phyloP scores from a whole-genome alignment of 2,329 filamentous ascomycete genomes.

The Teratosphaeria viscida region DNA sequence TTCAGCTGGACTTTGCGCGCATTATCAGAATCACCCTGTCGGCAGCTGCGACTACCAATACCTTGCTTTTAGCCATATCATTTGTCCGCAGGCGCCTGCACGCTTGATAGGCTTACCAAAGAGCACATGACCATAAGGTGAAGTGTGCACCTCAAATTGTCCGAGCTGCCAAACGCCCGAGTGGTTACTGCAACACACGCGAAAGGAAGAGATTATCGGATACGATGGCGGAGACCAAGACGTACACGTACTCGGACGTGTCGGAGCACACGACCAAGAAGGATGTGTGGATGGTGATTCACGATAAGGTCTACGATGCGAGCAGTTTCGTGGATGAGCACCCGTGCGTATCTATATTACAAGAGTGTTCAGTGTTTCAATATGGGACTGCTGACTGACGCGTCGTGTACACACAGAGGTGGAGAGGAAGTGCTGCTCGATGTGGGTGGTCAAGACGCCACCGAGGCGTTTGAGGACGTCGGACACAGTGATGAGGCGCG shows the following conservation, averaged over 20 bases:
- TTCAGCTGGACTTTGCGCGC: neutral
- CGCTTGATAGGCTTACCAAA: too few species aligned
- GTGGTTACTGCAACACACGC: too few species aligned
- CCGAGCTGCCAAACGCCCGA: neutral
- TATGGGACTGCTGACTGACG: conserved; percentile 1
- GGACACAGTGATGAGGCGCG: conserved; percentile 98
- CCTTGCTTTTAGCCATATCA: neutral
- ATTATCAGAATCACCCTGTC: neutral
- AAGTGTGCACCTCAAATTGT: neutral
- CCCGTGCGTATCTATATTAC: neutral
- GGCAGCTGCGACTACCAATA: neutral
- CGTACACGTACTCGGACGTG: conserved; percentile 71
- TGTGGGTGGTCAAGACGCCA: conserved; percentile 88
- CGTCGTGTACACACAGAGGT: conserved; percentile 49
- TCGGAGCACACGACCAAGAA: conserved; percentile 84
- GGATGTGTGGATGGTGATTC: conserved; percentile 81
- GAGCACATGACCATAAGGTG: neutral
- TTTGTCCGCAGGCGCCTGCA: neutral
- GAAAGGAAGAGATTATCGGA: neutral
- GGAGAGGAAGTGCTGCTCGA: conserved; percentile 97
- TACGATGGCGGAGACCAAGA: conserved; percentile 44
- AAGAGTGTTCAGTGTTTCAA: neutral
- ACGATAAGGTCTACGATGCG: conserved; percentile 93
- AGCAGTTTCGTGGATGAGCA: conserved; percentile 58
- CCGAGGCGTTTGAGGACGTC: conserved; percentile 97